Evolutionary conservation across 2,329 filamentous ascomycete species (phyloP).

Genomic region (Aspergillus ibericus): DNA sequence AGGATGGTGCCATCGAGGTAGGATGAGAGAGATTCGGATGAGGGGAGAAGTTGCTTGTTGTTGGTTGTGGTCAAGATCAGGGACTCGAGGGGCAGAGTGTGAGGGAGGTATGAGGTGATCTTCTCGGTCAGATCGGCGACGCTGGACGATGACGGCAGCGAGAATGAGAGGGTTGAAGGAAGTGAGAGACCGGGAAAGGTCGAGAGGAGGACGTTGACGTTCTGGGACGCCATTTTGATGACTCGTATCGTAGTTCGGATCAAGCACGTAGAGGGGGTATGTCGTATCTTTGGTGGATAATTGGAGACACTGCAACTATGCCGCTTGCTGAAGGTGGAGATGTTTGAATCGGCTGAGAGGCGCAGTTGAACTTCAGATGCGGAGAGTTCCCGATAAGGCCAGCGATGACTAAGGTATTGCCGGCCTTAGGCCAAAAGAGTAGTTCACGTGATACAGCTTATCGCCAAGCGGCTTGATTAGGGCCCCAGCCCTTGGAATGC

Average conservation of each 20-base stretch:
- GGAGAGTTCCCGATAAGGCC: conserved; percentile 20
- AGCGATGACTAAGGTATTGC: conserved; percentile 9
- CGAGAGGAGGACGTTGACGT: conserved; percentile 79
- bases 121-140: conserved; percentile 66
- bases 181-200: conserved; percentile 81
- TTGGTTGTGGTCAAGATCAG: conserved; percentile 79
- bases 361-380: conserved; percentile 14
- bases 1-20: conserved; percentile 66
- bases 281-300: not conserved
- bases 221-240: conserved; percentile 56
- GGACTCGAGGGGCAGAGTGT: conserved; percentile 57
- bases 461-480: conserved; percentile 22
- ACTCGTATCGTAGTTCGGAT: not conserved
- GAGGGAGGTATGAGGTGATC: conserved; percentile 58
- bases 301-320: not conserved
- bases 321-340: not conserved
- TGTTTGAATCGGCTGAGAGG: not conserved
- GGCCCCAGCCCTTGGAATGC: conserved; percentile 30
- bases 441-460: conserved; percentile 11
- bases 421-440: not conserved
- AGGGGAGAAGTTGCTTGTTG: conserved; percentile 66
- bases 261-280: not conserved
- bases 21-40: conserved; percentile 56
- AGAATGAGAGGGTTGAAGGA: conserved; percentile 78
- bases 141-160: conserved; percentile 64